These are phyloP conservation scores for Cucurbita moschata DNA, from an alignment of 306 rosid genomes.

Conservation along the genomic window DNA sequence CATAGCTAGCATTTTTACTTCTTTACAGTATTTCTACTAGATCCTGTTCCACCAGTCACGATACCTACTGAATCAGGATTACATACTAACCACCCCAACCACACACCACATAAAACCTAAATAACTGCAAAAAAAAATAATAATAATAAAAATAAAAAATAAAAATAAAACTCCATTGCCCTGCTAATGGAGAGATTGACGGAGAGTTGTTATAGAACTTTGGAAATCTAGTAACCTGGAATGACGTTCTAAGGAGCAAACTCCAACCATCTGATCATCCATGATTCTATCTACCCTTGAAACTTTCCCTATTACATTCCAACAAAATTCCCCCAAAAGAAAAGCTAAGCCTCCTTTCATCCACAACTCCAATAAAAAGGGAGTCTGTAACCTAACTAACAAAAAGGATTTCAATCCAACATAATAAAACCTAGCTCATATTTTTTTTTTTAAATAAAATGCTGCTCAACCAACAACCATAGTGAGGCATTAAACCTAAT, in stretches of 20 bases:
- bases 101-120: background rate
- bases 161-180: background rate
- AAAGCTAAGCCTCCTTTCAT: background rate
- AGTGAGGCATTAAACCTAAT: background rate
- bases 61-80: background rate
- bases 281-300: background rate
- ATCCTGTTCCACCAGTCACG: background rate
- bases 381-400: background rate
- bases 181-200: background rate
- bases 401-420: background rate
- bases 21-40: background rate
- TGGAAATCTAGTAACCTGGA: background rate
- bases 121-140: background rate
- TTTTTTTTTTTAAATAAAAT: background rate
- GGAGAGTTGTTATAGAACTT: background rate
- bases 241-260: background rate
- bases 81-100: background rate
- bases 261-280: background rate
- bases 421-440: background rate
- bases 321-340: background rate
- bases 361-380: background rate
- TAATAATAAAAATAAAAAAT: too few relatives aligned
- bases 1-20: background rate
- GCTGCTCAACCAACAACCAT: background rate
- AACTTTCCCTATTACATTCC: background rate